Percentiles rank a stretch among this genome's conserved stretches.
Evolutionary conservation across 192 early-diverging fungal genomes (phyloP).

Genomic region (Gorgonomyces haynaldii): DNA sequence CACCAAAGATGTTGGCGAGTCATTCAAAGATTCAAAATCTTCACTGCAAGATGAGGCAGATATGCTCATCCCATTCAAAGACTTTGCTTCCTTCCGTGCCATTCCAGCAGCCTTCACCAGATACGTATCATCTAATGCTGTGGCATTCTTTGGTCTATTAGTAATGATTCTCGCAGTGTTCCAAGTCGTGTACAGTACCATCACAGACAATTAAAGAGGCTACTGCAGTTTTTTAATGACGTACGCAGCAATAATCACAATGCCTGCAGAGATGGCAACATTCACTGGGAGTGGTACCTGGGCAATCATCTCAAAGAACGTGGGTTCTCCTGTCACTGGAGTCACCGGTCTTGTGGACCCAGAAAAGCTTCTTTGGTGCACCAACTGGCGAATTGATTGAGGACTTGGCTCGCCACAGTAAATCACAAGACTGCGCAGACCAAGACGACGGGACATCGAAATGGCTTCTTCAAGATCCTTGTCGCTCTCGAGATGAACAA

Average conservation of each 20-base stretch:
- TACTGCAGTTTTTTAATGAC: constrained; percentile 23
- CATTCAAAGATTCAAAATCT: no score
- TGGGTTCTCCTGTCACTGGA: constrained; percentile 3
- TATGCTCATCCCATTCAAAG: no score
- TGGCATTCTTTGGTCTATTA: no score
- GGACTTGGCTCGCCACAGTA: constrained; percentile 15
- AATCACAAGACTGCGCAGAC: constrained; percentile 67
- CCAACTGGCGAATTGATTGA: background rate
- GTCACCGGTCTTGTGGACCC: background rate
- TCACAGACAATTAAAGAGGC: no score
- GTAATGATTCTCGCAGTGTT: no score
- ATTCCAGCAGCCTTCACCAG: no score
- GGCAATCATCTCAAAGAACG: constrained; percentile 11
- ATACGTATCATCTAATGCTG: no score
- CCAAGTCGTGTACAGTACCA: no score
- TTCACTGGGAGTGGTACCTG: constrained; percentile 42
- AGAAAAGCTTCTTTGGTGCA: background rate
- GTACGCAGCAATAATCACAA: constrained; percentile 28
- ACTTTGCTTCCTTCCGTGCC: no score
- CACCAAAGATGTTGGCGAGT: no score
- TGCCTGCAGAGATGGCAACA: constrained; percentile 35
- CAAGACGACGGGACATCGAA: constrained; percentile 59
- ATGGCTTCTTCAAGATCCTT: constrained; percentile 82
- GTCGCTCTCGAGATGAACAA: constrained; percentile 69
- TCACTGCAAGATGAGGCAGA: no score